Base-by-base conservation (phyloP, 2,329 filamentous ascomycete species). In the Cyphellophora attinorum region DNA sequence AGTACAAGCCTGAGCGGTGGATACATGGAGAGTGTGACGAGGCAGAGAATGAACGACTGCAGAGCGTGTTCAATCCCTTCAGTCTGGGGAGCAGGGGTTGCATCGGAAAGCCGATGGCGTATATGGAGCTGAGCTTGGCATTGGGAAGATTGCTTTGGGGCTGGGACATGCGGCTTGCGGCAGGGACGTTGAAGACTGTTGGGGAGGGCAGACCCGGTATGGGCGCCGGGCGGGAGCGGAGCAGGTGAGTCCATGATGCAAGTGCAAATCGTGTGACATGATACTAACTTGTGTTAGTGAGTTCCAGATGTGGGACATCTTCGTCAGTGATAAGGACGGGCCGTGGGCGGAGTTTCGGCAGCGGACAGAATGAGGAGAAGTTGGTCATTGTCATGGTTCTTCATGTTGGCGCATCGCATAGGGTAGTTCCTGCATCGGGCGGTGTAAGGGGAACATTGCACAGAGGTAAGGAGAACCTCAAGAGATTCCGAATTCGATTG, bases 11-110 rank as follows among this genome's bases (percentile, higher is more conserved):
- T 16, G 44, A 45, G 27, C 23, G 44, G 13, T 47, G 44, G 44
- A 16, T 41, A 11, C 57, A 58, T 2, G 72, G 21, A 25, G 64
- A 67, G 2, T 70, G 74, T 2, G 60, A 74, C 2, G 60, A 65
- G 3, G 51, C 62, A 4, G 79, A 81, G 2, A 71, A 79, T 33
- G 68, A 67, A 21, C 82, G 82, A 1, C 89, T 83, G 57, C n/a
- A 8, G 21, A 25, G 21, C 21, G 21, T 25, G n/a, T 25, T 25
- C 21, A 85, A 33, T 25, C 33, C 41, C 5, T 64, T 64, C 33
- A 59, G 55, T 27, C 56, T 63, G 23, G 61, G 61, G 1, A 58
- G 58, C 2, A 52, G 60, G 2, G 59, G 60, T 1, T 64, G 61
- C 34, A 57, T 61, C 38, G 61, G 60, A 5, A 63, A 63, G 45